Base-by-base conservation (phyloP, 768 basidiomycete species). In the Grammothele lineata region DNA sequence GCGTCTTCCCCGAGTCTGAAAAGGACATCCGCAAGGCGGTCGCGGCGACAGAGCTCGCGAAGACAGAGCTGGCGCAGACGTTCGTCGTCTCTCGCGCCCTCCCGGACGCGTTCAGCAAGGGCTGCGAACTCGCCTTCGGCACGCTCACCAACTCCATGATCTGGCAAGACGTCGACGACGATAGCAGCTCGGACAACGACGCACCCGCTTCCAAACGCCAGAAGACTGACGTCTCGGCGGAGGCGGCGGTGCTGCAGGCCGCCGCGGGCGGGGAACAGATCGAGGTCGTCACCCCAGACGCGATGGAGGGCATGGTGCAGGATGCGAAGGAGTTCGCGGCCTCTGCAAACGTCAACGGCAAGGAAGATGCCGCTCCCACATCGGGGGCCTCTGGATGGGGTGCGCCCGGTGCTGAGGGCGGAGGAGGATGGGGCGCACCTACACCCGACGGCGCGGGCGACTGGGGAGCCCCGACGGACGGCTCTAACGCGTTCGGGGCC, bases 1-100 rank as follows among this genome's bases (percentile, higher is more conserved):
- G 69, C 24, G 73, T 77, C 15, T 67, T 87, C 36, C 71, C 70
- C 0, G 82, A 85, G 52, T 68, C 70, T 52, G 75, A 78, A 46
- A 69, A 69, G 1, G 69, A 64, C 6, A 65, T 85, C 36, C 70
- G 69, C 35, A 67, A 66, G 18, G 75, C 80, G 0, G 49, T 82
- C 22, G 67, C 65, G 1, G 60, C 77, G n/a, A 57, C 65, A 25
- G 66, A 72, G 45, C 49, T 43, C 25, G 80, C 78, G 4, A 58
- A 66, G 21, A 62, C 61, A n/a, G 78, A 85, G 55, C 68, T 83
- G 2, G 77, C 77, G 15, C 59, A 70, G 39, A 76, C 74, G 1
- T 70, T 72, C 15, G 63, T 66, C 38, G 58, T 83, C 23, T 70
- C 73, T 17, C 71, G 72, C 39, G 58, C 60, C 9, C 54, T 78